These are phyloP conservation scores for Saccharum officinarum DNA, from an alignment of 176 grass and related monocot species.

Conservation along the genomic window DNA sequence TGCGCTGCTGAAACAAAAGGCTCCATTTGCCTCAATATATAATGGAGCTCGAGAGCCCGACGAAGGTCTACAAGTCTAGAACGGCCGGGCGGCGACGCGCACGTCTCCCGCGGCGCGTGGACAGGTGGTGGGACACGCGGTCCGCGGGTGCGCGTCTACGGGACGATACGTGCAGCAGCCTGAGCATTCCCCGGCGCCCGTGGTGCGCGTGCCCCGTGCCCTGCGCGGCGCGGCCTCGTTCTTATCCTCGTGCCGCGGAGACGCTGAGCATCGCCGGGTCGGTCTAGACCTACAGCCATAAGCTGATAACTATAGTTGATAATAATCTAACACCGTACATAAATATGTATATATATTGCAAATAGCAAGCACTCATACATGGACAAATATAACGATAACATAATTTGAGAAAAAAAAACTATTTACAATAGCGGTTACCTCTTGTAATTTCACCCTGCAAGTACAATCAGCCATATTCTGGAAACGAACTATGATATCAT, in stretches of 20 bases:
- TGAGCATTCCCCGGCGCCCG: not conserved
- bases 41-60: not conserved
- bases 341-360: too few species aligned
- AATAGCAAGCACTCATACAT: too few species aligned
- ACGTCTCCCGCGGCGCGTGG: not conserved
- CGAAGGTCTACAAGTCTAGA: not conserved
- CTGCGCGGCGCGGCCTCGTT: not conserved
- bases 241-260: not conserved
- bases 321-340: too few species aligned
- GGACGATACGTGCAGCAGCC: not conserved
- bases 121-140: constrained; percentile 16
- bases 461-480: too few species aligned
- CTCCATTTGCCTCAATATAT: not conserved
- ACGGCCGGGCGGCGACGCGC: not conserved
- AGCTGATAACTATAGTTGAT: too few species aligned
- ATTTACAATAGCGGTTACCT: too few species aligned
- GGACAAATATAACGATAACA: too few species aligned
- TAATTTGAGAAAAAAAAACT: too few species aligned
- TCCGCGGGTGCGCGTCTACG: not conserved
- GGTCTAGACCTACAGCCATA: too few species aligned
- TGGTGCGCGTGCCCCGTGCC: not conserved
- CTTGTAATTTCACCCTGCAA: too few species aligned
- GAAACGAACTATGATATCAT: too few species aligned
- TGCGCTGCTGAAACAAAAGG: not conserved
- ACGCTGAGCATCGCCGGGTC: too few species aligned